Evolutionary conservation across 495 filamentous ascomycete species (phyloP).

Genomic region (Aspergillus nidulans): DNA sequence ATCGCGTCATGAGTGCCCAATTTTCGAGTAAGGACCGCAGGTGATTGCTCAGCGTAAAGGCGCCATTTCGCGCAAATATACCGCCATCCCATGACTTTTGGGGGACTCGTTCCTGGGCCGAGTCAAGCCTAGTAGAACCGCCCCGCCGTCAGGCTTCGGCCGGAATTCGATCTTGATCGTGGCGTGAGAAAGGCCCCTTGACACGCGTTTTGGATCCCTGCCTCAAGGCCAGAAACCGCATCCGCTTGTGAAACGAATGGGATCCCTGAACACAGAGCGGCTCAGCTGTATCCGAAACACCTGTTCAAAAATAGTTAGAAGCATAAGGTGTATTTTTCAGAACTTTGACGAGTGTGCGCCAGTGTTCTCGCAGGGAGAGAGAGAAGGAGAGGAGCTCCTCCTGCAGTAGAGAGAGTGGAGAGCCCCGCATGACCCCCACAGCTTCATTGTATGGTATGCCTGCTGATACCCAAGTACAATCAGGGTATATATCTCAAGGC

Average conservation of each 20-base stretch:
- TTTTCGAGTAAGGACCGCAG: not conserved
- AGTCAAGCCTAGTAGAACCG: not conserved
- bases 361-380: not conserved
- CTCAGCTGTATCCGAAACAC: not conserved
- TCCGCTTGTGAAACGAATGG: not conserved
- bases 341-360: not conserved
- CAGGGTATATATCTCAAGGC: not conserved
- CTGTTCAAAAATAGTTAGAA: not conserved
- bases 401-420: not conserved
- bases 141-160: slow-evolving; percentile 7
- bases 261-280: not conserved
- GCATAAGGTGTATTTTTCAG: not conserved
- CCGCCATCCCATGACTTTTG: not conserved
- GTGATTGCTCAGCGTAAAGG: slow-evolving; percentile 2
- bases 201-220: not conserved
- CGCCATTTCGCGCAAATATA: slow-evolving; percentile 9
- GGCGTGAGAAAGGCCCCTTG: slow-evolving; percentile 6
- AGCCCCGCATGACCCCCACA: slow-evolving; percentile 7
- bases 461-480: not conserved
- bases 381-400: not conserved
- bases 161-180: slow-evolving; percentile 4
- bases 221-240: not conserved
- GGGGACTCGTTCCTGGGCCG: slow-evolving; percentile 9
- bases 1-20: slow-evolving; percentile 7
- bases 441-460: not conserved